Conservation (phyloP, 257 asterid species). For the Coffea canephora region DNA sequence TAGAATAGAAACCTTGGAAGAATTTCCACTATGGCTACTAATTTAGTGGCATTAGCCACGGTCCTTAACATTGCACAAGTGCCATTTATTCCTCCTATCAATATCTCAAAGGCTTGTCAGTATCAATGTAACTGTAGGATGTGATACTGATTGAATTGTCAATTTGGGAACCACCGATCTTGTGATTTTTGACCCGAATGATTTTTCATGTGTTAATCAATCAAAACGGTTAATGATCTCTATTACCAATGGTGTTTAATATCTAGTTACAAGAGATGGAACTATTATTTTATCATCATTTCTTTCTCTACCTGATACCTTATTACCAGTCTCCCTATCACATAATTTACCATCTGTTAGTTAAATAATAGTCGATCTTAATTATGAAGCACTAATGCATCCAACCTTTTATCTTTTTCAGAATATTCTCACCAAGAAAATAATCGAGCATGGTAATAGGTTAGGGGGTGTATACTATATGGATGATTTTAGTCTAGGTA, state of each 20-base stretch:
- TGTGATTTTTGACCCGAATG: background rate
- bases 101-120: too few relatives aligned
- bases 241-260: constrained; percentile 8
- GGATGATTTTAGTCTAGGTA: background rate
- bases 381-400: background rate
- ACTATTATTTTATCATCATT: background rate
- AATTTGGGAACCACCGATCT: background rate
- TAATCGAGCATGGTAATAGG: too few relatives aligned
- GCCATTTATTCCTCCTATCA: too few relatives aligned
- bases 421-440: too few relatives aligned
- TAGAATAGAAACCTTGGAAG: too few relatives aligned
- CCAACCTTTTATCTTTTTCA: too few relatives aligned
- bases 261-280: constrained; percentile 14
- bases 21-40: too few relatives aligned
- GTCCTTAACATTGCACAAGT: too few relatives aligned
- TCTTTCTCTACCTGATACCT: constrained; percentile 3
- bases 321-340: background rate
- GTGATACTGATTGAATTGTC: too few relatives aligned
- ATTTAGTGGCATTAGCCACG: too few relatives aligned
- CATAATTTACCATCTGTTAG: background rate
- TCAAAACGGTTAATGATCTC: background rate
- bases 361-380: background rate
- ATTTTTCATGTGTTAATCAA: background rate
- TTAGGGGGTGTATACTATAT: too few relatives aligned
- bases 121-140: too few relatives aligned